Conservation (phyloP, 148 eudicot species). For the Hydrangea macrophylla region DNA sequence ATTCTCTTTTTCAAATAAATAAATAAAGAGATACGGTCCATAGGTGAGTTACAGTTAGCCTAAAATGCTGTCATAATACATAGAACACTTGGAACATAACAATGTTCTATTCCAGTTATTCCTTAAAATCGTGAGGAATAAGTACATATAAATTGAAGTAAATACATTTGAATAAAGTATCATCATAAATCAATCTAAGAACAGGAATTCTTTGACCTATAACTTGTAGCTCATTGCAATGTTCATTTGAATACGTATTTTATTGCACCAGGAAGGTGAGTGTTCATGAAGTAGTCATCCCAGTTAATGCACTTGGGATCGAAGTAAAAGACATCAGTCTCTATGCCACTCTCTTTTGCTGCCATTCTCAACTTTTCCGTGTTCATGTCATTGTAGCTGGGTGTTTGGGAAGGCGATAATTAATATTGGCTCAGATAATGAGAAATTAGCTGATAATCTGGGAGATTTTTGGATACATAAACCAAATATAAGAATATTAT, state of each 20-base stretch:
- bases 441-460: neutral
- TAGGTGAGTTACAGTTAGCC: too few relatives aligned
- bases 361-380: conserved; percentile 33
- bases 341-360: conserved; percentile 22
- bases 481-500: neutral
- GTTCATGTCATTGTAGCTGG: conserved; percentile 46
- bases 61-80: too few relatives aligned
- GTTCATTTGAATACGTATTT: conserved; percentile 38
- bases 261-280: conserved; percentile 45
- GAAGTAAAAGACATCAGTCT: conserved; percentile 43
- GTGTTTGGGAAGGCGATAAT: too few relatives aligned
- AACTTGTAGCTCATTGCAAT: neutral
- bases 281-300: conserved; percentile 47
- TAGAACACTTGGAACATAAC: too few relatives aligned
- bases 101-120: neutral
- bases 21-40: too few relatives aligned
- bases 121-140: too few relatives aligned
- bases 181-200: too few relatives aligned
- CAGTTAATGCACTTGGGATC: conserved; percentile 45
- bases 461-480: neutral
- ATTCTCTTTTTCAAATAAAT: too few relatives aligned
- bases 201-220: neutral
- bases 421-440: too few relatives aligned
- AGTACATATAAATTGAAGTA: too few relatives aligned
- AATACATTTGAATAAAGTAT: too few relatives aligned